Base-by-base conservation (phyloP, 2,329 filamentous ascomycete species). In the Neopestalotiopsis sp. region DNA sequence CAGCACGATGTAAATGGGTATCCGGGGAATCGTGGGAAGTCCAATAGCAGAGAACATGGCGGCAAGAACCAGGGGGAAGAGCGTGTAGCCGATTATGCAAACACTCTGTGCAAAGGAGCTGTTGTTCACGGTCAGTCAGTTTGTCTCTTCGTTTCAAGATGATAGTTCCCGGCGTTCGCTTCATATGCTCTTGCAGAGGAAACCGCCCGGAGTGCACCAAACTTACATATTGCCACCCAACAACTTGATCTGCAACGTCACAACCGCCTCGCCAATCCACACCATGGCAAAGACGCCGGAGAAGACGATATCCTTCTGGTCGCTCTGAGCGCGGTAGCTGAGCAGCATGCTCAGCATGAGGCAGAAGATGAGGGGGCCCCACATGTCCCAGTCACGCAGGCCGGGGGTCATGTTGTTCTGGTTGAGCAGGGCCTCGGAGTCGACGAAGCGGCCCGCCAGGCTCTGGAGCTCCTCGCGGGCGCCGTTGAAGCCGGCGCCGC, bases 91-190 rank as follows among this genome's bases (percentile, higher is more conserved):
- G 79, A 99, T 99, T 76, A 99, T 97, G 81, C 95, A 98, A 74
- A 99, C 89, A 69, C 94, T 97, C 81, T 99, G 96, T 77, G 97
- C 96, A 81, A 99, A 99, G 20, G 96, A 98, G 76, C 95, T 98
- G 78, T 24, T 57, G 61, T 20, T 53, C 45, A 24, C 1, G n/a
- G n/a, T 53, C 20, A 40, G 71, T 28, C 57, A 61, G 13, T 4
- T 5, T 34, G n/a, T 20, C 13, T 34, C 5, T 65, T 28, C 5
- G 3, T 12, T 28, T 5, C 28, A 14, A 10, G 7, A 6, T 12
- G 20, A 17, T 13, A 59, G 57, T 12, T 17, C 14, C 12, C 32
- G 12, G 0, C 4, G 7, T 30, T 10, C 30, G 7, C n/a, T 24
- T 32, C 24, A 28, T 28, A 4, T 28, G 24, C 3, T 28, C 24